Conservation (phyloP, 1,139 yeast species). For the Pneumocystis canis region DNA sequence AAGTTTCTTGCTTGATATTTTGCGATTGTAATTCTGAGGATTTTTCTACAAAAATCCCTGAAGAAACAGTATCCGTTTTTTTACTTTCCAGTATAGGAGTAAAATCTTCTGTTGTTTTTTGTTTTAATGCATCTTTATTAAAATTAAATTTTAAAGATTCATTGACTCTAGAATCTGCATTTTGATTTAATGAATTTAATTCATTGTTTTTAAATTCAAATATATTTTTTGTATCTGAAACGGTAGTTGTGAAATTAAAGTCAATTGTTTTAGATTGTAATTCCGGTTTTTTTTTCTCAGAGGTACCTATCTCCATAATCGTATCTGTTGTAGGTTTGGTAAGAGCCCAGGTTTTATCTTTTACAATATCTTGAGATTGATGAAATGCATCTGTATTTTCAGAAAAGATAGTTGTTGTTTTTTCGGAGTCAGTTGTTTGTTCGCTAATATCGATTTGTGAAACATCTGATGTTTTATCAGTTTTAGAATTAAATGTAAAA, state of each 20-base stretch:
- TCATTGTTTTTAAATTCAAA: neutral
- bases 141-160: neutral
- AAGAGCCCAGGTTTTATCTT: neutral
- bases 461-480: neutral
- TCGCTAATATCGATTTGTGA: neutral
- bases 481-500: neutral
- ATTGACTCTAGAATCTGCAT: neutral
- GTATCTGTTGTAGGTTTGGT: neutral
- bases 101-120: neutral
- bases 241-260: neutral
- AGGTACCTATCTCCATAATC: neutral
- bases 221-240: neutral
- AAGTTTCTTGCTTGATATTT: neutral
- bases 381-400: neutral
- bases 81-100: neutral
- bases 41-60: neutral
- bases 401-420: neutral
- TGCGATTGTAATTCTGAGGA: neutral
- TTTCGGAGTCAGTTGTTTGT: neutral
- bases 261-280: neutral
- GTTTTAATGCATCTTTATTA: neutral
- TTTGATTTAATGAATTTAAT: neutral
- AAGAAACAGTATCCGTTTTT: neutral
- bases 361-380: neutral
- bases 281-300: neutral